These are phyloP conservation scores for Skeletonema marinoi DNA, from an alignment of 108 stramenopile species.

Conservation along the genomic window DNA sequence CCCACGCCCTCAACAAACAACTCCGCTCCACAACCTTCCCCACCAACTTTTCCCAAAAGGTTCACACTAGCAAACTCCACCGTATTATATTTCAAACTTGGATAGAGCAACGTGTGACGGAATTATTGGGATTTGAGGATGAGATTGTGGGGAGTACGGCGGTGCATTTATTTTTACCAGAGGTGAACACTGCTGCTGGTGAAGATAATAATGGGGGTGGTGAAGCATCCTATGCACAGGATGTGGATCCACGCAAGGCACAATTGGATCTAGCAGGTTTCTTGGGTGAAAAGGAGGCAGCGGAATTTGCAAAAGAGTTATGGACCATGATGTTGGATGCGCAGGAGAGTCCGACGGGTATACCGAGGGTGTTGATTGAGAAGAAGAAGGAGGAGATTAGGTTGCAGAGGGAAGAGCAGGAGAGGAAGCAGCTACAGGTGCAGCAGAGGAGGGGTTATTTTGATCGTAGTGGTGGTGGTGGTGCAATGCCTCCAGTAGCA, in stretches of 20 bases:
- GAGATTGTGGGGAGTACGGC: conserved; percentile 84
- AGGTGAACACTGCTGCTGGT: conserved; percentile 13
- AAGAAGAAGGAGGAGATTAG: conserved; percentile 84
- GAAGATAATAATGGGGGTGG: neutral
- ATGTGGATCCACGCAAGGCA: conserved; percentile 73
- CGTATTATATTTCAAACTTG: conserved; percentile 73
- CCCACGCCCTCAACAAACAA: conserved; percentile 65
- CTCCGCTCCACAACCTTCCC: conserved; percentile 81
- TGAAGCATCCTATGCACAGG: neutral
- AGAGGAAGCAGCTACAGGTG: conserved; percentile 23
- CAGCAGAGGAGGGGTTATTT: neutral
- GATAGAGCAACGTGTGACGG: conserved; percentile 70
- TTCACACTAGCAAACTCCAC: conserved; percentile 67
- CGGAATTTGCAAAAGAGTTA: conserved; percentile 68
- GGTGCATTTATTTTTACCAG: conserved; percentile 81
- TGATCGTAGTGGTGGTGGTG: neutral
- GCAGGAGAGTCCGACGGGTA: conserved; percentile 57
- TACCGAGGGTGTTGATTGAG: conserved; percentile 75
- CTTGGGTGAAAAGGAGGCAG: conserved; percentile 76
- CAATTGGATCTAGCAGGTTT: conserved; percentile 86
- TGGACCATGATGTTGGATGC: conserved; percentile 88
- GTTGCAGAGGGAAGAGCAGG: conserved; percentile 18
- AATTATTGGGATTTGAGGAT: conserved; percentile 86
- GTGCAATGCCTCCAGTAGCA: neutral
- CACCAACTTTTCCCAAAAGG: conserved; percentile 55